phyloP scores from a whole-genome alignment of 441 rosid genomes.

The Gossypium lobatum region DNA sequence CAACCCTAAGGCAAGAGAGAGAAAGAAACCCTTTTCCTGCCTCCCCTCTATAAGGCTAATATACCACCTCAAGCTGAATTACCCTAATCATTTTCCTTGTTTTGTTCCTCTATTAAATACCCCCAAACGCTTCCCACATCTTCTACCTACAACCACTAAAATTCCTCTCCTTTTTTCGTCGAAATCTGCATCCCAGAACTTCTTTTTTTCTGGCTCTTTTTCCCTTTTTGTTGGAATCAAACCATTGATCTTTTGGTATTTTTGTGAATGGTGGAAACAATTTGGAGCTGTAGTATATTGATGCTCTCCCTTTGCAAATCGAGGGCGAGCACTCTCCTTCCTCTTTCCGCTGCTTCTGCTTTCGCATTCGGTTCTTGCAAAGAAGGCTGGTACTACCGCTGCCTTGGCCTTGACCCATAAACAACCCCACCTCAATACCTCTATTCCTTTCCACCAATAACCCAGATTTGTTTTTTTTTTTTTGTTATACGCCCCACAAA shows the following conservation, averaged over 20 bases:
- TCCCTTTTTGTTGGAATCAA: neutral
- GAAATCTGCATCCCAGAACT: neutral
- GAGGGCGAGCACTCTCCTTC: conserved; percentile 69
- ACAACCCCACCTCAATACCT: conserved; percentile 2
- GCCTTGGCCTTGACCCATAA: conserved; percentile 92
- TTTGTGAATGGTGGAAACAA: conserved; percentile 98
- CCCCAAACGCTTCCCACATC: neutral
- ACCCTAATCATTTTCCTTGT: neutral
- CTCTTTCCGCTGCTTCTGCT: conserved; percentile 37
- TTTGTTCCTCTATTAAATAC: neutral
- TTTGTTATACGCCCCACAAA: neutral
- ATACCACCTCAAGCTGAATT: neutral
- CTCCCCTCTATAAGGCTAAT: no score
- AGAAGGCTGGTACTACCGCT: conserved; percentile 98
- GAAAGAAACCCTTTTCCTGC: no score
- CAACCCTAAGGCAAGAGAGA: no score
- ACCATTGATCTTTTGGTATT: neutral
- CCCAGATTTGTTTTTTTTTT: neutral
- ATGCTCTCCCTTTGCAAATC: conserved; percentile 73
- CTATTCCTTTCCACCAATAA: neutral
- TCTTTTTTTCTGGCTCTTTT: neutral
- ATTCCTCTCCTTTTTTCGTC: neutral
- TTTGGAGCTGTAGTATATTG: conserved; percentile 35
- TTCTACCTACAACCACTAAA: neutral
- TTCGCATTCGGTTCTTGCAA: conserved; percentile 94